phyloP scores from a whole-genome alignment of 202 grass and related monocot genomes.

The Cymbopogon flexuosus region DNA sequence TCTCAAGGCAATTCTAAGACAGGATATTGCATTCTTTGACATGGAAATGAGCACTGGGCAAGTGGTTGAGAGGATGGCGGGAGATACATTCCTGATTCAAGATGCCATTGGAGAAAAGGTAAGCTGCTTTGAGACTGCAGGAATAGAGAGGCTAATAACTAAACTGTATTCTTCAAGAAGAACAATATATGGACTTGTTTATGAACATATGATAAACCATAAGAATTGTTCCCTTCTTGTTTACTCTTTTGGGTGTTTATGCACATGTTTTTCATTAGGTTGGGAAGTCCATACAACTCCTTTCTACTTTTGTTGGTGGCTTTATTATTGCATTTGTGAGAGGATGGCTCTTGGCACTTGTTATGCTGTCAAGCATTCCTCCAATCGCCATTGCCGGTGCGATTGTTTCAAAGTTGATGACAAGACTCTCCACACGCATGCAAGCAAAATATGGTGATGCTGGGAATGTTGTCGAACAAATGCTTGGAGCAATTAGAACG shows the following conservation, averaged over 20 bases:
- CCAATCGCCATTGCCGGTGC: conserved; percentile 36
- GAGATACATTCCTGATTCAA: too few relatives aligned
- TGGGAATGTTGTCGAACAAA: conserved; percentile 67
- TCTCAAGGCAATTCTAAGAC: too few relatives aligned
- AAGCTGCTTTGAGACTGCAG: too few relatives aligned
- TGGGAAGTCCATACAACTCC: conserved; percentile 54
- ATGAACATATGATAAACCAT: neutral
- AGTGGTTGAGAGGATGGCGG: too few relatives aligned
- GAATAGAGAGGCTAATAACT: too few relatives aligned
- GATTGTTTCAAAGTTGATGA: conserved; percentile 38
- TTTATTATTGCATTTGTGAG: conserved; percentile 62
- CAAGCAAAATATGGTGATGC: conserved; percentile 78
- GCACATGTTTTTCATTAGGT: conserved; percentile 31
- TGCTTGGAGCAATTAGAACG: conserved; percentile 62
- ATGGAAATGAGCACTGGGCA: too few relatives aligned
- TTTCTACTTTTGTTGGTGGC: conserved; percentile 56
- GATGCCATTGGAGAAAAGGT: too few relatives aligned
- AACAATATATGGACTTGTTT: neutral
- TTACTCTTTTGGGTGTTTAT: neutral
- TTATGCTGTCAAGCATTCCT: conserved; percentile 60
- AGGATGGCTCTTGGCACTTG: conserved; percentile 67
- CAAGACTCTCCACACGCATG: conserved; percentile 36
- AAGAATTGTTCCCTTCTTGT: conserved; percentile 3
- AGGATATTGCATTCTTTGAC: too few relatives aligned
- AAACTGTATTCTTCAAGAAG: neutral